These are phyloP conservation scores for Camelina laxa DNA, from an alignment of 345 rosid genomes.

Conservation along the genomic window DNA sequence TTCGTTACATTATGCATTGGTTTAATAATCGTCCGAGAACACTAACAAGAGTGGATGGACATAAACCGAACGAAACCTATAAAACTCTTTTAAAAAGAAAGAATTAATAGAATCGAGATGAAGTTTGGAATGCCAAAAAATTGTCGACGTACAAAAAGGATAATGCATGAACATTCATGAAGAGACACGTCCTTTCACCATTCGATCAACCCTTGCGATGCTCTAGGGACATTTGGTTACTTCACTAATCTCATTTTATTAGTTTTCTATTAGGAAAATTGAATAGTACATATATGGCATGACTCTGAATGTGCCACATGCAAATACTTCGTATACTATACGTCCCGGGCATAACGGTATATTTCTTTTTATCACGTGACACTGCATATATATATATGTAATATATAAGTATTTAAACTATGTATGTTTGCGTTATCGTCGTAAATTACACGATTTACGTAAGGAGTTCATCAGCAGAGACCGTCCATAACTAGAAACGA, in stretches of 20 bases:
- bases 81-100: background rate
- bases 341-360: constrained; percentile 33
- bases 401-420: constrained; percentile 1
- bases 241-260: constrained; percentile 32
- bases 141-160: constrained; percentile 26
- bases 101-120: constrained; percentile 31
- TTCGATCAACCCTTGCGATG: constrained; percentile 35
- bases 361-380: constrained; percentile 28
- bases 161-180: constrained; percentile 43
- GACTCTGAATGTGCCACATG: constrained; percentile 35
- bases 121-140: constrained; percentile 30
- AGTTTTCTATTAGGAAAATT: background rate
- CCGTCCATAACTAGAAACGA: constrained; percentile 27
- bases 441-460: constrained; percentile 16
- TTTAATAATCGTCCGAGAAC: constrained; percentile 11
- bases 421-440: background rate
- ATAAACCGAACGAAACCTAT: constrained; percentile 32
- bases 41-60: constrained; percentile 37
- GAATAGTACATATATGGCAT: background rate
- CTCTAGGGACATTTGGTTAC: constrained; percentile 35
- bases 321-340: constrained; percentile 34
- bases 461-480: constrained; percentile 24
- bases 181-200: constrained; percentile 35
- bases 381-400: constrained; percentile 12
- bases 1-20: constrained; percentile 23